These are phyloP conservation scores for Achlya hypogyna DNA, from an alignment of 352 stramenopile species.

Conservation along the genomic window DNA sequence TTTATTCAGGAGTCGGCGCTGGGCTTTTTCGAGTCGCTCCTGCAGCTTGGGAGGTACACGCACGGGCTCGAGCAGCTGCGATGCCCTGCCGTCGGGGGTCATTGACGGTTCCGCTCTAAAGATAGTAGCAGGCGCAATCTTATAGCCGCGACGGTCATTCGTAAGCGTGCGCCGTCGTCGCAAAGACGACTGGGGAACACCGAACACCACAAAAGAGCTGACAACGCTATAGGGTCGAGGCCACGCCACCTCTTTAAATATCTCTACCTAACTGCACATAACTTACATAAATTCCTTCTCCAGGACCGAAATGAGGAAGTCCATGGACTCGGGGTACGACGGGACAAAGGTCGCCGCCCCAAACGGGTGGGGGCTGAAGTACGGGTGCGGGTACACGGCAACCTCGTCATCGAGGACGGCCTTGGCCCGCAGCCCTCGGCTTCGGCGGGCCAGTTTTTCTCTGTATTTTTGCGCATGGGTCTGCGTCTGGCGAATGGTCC, in stretches of 20 bases:
- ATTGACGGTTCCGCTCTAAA: not conserved
- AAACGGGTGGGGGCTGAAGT: not conserved
- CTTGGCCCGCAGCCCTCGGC: conserved; percentile 29
- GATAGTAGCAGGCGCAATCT: too few species aligned
- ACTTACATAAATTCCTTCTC: not conserved
- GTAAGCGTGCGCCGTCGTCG: too few species aligned
- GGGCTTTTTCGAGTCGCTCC: conserved; percentile 47
- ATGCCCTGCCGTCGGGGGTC: conserved; percentile 50
- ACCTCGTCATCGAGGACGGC: conserved; percentile 1
- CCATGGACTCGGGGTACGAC: conserved; percentile 72
- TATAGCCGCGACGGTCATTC: too few species aligned
- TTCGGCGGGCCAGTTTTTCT: conserved; percentile 53
- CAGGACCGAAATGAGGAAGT: conserved; percentile 51
- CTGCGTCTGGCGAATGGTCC: conserved; percentile 89
- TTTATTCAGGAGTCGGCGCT: conserved; percentile 58
- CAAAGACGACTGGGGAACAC: not conserved
- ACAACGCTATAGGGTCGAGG: not conserved
- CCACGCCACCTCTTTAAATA: conserved; percentile 8
- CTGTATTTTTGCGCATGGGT: conserved; percentile 93
- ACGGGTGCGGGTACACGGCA: not conserved
- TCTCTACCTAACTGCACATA: not conserved
- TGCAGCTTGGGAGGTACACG: conserved; percentile 48
- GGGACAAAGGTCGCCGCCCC: conserved; percentile 12
- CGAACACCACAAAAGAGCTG: not conserved
- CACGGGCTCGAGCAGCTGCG: conserved; percentile 50